Evolutionary conservation across 2,329 filamentous ascomycete species (phyloP).

Genomic region (Aspergillus sp.): DNA sequence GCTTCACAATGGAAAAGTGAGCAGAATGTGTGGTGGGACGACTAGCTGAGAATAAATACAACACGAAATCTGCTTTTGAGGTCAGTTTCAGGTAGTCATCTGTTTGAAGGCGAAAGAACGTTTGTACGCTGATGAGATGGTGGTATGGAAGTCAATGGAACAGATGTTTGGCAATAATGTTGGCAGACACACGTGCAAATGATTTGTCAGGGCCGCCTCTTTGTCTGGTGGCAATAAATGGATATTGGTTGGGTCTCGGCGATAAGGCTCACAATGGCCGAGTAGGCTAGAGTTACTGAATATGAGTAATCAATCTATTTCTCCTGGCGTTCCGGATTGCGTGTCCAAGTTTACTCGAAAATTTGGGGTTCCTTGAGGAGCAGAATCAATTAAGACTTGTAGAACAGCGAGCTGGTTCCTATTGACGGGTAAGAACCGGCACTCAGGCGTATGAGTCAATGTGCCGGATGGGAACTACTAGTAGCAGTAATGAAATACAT

Average conservation of each 20-base stretch:
- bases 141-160: conserved; percentile 29
- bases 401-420: not conserved
- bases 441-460: conserved; percentile 26
- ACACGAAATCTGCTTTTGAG: not conserved
- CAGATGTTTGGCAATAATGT: conserved; percentile 18
- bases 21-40: not conserved
- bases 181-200: conserved; percentile 27
- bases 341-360: not conserved
- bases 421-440: not conserved
- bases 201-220: conserved; percentile 30
- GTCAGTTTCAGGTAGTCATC: conserved; percentile 2
- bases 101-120: not conserved
- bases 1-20: not conserved
- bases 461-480: conserved; percentile 20
- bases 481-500: conserved; percentile 9
- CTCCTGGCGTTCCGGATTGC: not conserved
- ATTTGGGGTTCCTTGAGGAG: conserved; percentile 9
- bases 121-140: conserved; percentile 13
- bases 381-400: not conserved
- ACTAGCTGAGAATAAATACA: not conserved
- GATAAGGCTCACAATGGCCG: conserved; percentile 25
- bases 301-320: conserved; percentile 2
- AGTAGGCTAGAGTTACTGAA: not conserved
- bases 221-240: conserved; percentile 29
- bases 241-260: conserved; percentile 21